Evolutionary conservation across 2,329 filamentous ascomycete genomes (phyloP).

Genomic region (Ceratocystis destructans): DNA sequence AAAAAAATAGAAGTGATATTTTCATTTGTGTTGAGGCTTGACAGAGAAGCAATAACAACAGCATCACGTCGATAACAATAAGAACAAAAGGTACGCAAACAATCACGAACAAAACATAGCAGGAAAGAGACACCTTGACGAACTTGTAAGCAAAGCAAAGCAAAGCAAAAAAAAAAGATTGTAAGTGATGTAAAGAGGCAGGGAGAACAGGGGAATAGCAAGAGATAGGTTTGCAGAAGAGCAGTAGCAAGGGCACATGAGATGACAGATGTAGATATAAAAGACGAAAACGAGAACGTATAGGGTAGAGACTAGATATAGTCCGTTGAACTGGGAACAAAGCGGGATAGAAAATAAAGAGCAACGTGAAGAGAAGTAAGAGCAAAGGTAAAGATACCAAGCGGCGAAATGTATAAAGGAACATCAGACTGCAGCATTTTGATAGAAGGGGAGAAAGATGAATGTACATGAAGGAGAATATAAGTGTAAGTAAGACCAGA

Average conservation of each 20-base stretch:
- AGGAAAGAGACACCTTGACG: no score
- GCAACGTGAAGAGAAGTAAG: no score
- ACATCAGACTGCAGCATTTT: conserved; percentile 5
- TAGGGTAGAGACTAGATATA: no score
- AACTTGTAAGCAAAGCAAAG: not conserved
- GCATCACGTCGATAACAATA: not conserved
- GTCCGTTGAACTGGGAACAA: no score
- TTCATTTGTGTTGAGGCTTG: no score
- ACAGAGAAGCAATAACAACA: not conserved
- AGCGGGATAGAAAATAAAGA: no score
- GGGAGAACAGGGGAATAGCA: not conserved
- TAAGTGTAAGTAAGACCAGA: not conserved
- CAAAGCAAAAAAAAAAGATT: not conserved
- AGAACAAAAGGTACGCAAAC: not conserved
- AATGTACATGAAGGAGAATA: conserved; percentile 1
- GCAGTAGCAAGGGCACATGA: not conserved
- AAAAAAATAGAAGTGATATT: not conserved
- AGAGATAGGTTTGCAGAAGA: not conserved
- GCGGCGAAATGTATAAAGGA: not conserved
- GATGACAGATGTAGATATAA: not conserved
- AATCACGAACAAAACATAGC: not conserved
- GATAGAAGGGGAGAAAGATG: not conserved
- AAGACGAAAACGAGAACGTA: not conserved
- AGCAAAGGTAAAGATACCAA: not conserved
- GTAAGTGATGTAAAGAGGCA: not conserved